phyloP scores from a whole-genome alignment of 2,329 filamentous ascomycete genomes.

The Cladosporium sp. region DNA sequence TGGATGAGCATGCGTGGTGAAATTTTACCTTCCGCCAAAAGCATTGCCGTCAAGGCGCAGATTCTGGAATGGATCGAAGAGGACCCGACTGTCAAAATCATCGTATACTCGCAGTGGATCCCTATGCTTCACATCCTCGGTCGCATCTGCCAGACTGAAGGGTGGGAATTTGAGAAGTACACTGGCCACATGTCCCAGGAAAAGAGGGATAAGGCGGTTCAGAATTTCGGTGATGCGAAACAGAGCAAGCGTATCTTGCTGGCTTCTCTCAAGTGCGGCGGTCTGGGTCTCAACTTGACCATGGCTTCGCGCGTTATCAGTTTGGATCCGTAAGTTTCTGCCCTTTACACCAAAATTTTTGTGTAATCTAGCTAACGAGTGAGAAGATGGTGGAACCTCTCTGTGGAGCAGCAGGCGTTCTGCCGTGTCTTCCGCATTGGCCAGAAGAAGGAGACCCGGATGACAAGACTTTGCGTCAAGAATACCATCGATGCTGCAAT shows the following conservation, averaged over 20 bases:
- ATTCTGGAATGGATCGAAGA: slow-evolving; percentile 48
- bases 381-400: slow-evolving; percentile 38
- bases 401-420: no score
- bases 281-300: slow-evolving; percentile 60
- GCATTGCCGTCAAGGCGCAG: slow-evolving; percentile 47
- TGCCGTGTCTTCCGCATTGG: no score
- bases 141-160: slow-evolving; percentile 51
- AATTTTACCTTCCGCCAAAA: slow-evolving; percentile 48
- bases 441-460: no score
- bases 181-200: slow-evolving; percentile 51
- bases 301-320: slow-evolving; percentile 42
- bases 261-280: slow-evolving; percentile 58
- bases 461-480: no score
- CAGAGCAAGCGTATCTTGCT: slow-evolving; percentile 55
- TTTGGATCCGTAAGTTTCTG: no score
- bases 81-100: slow-evolving; percentile 54
- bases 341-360: no score
- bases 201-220: slow-evolving; percentile 49
- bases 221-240: slow-evolving; percentile 43
- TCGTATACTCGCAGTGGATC: slow-evolving; percentile 61
- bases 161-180: slow-evolving; percentile 52
- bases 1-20: slow-evolving; percentile 43
- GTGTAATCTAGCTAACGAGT: no score
- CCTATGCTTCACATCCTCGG: slow-evolving; percentile 54
- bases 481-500: no score